A percentile compares a stretch with the other conserved stretches of the same genome.
phyloP scores from a whole-genome alignment of 2,329 filamentous ascomycete genomes.

The Arachnopeziza araneosa region DNA sequence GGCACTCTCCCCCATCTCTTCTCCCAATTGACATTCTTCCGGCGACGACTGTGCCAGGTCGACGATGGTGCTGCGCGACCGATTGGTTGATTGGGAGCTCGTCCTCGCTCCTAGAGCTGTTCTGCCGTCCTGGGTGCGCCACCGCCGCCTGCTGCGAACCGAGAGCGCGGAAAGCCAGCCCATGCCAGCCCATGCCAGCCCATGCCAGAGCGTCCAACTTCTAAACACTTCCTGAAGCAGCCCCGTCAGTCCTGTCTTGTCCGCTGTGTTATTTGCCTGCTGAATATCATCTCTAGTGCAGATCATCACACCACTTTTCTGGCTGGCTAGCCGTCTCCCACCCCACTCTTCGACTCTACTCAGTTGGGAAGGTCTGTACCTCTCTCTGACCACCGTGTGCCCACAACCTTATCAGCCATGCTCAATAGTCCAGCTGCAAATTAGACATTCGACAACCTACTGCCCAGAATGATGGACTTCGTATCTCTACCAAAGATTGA shows the following conservation, averaged over 20 bases:
- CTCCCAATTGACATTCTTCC: not conserved
- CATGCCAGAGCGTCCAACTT: too few relatives aligned
- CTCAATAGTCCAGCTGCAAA: not conserved
- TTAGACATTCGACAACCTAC: not conserved
- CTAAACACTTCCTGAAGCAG: too few relatives aligned
- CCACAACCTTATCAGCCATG: not conserved
- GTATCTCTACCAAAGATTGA: constrained; percentile 50
- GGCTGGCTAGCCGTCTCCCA: not conserved
- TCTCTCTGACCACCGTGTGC: not conserved
- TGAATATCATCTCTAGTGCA: not conserved
- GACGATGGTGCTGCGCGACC: not conserved
- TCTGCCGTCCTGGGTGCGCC: not conserved
- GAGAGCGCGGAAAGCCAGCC: not conserved
- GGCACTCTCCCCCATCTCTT: too few relatives aligned
- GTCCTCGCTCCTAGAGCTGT: not conserved
- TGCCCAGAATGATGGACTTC: constrained; percentile 31
- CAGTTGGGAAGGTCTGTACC: not conserved
- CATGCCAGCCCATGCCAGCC: too few relatives aligned
- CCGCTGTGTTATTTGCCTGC: not conserved
- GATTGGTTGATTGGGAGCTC: not conserved
- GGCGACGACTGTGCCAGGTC: not conserved
- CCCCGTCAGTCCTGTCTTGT: not conserved
- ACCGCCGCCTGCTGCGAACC: not conserved
- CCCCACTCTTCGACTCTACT: not conserved
- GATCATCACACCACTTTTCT: not conserved